Base-by-base conservation (phyloP, 495 filamentous ascomycete genomes). In the Penicillium malachiteum region DNA sequence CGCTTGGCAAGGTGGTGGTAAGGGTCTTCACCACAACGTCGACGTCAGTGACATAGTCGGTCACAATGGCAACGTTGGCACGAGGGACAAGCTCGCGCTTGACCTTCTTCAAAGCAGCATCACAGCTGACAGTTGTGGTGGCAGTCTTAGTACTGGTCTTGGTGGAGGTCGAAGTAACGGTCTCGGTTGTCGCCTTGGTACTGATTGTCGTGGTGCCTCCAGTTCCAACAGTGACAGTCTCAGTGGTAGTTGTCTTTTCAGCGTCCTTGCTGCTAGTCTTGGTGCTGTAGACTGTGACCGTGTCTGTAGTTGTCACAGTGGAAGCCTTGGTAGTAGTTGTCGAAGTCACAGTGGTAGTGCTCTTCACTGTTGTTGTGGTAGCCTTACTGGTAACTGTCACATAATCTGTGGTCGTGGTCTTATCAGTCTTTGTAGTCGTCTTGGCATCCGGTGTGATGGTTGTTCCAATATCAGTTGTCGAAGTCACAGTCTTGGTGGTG, bases 121-220 rank as follows among this genome's bases (percentile, higher is more conserved):
- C 52, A 9, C 52, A 55, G 52, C 52, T 55, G n/a, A 55, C 5
- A 0, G 52, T 55, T 41, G 52, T 55, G 3, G 52, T 55, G 0
- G 31, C 37, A 1, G 52, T 48, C 35, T 55, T 55, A 21, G 17
- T 38, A 21, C 43, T 26, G 14, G 44, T 33, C 43, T 48, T 55
- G 0, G 52, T 55, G 4, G 52, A 48, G 6, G 52, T 48, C 3
- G 52, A 55, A 31, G 52, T 55, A 32, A 48, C 26, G 7, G 45
- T 13, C 33, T 38, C 18, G 10, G 52, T 55, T 7, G 52, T 55
- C 7, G 44, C 52, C 52, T 55, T 55, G 34, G 43, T 47, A 1
- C 17, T 55, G 35, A 55, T 47, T 10, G 52, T 55, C n/a, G 34
- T 48, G 12, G 44, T 48, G 35, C 44, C 52, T 48, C 44, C 44